Conservation (phyloP, 2,329 filamentous ascomycete genomes). For the Alternaria sp. region DNA sequence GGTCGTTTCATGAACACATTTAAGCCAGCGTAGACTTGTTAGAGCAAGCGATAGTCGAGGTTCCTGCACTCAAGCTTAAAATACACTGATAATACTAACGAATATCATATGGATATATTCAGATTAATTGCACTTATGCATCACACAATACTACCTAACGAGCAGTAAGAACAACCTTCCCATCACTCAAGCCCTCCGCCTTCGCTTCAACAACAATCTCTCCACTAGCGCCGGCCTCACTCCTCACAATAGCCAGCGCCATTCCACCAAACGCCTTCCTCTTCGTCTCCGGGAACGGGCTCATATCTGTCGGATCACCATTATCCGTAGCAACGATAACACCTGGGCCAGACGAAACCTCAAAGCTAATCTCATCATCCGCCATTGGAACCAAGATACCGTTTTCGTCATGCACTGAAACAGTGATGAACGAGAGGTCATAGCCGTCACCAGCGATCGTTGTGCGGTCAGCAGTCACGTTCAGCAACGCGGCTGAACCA, state of each 20-base stretch:
- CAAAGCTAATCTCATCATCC: constrained; percentile 53
- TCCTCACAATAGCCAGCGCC: constrained; percentile 33
- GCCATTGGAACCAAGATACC: constrained; percentile 56
- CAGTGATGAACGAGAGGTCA: constrained; percentile 57
- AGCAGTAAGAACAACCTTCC: constrained; percentile 9
- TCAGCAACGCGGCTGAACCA: constrained; percentile 49
- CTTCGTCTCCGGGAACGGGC: constrained; percentile 25
- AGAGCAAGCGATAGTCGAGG: not conserved
- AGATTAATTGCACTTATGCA: not conserved
- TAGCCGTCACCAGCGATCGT: constrained; percentile 50
- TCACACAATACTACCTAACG: not conserved
- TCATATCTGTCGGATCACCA: constrained; percentile 33
- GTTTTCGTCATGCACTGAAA: constrained; percentile 53
- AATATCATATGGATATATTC: not conserved
- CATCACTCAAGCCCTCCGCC: constrained; percentile 8
- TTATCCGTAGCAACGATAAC: constrained; percentile 48
- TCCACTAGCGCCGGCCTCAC: constrained; percentile 11
- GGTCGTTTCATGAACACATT: not conserved
- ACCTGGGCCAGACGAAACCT: constrained; percentile 49
- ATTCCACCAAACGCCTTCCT: constrained; percentile 35
- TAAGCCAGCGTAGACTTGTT: not conserved
- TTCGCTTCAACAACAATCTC: constrained; percentile 19
- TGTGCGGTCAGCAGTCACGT: constrained; percentile 51
- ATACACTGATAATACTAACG: not conserved
- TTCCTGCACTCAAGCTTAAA: not conserved